phyloP scores from a whole-genome alignment of 2,329 filamentous ascomycete genomes.

The Celoporthe dispersa region DNA sequence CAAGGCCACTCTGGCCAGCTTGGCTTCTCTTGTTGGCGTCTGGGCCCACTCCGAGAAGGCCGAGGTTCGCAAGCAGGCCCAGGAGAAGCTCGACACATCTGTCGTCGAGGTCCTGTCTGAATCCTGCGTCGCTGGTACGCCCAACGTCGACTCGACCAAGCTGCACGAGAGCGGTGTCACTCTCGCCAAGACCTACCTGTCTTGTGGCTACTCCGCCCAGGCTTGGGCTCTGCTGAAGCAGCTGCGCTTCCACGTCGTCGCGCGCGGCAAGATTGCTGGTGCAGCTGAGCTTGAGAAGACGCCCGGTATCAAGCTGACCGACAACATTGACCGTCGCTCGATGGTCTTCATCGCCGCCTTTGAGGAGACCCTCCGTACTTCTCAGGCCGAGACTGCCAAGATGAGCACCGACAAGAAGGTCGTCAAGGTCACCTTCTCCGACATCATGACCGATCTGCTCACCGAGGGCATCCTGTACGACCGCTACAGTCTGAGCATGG shows the following conservation, averaged over 20 bases:
- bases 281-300: conserved; percentile 24
- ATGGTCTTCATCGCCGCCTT: conserved; percentile 31
- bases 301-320: conserved; percentile 24
- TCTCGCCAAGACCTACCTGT: conserved; percentile 29
- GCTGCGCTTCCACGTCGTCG: conserved; percentile 30
- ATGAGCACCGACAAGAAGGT: conserved; percentile 24
- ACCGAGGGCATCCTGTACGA: conserved; percentile 30
- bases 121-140: conserved; percentile 26
- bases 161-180: conserved; percentile 28
- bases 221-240: conserved; percentile 30
- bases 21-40: conserved; percentile 29
- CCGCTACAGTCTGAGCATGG: conserved; percentile 29
- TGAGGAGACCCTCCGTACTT: conserved; percentile 28
- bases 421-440: conserved; percentile 29
- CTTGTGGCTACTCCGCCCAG: conserved; percentile 24
- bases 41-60: conserved; percentile 30
- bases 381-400: conserved; percentile 23
- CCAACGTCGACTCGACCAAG: conserved; percentile 29
- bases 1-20: conserved; percentile 27
- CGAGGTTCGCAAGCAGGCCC: conserved; percentile 30
- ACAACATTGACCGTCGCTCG: conserved; percentile 29
- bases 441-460: conserved; percentile 30
- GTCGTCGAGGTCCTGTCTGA: conserved; percentile 29
- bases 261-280: conserved; percentile 29
- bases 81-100: conserved; percentile 29